Evolutionary conservation across 768 basidiomycete species (phyloP), one percentile per base, ranked within the genome.

Genomic region (Hemileccinum impolitum): DNA sequence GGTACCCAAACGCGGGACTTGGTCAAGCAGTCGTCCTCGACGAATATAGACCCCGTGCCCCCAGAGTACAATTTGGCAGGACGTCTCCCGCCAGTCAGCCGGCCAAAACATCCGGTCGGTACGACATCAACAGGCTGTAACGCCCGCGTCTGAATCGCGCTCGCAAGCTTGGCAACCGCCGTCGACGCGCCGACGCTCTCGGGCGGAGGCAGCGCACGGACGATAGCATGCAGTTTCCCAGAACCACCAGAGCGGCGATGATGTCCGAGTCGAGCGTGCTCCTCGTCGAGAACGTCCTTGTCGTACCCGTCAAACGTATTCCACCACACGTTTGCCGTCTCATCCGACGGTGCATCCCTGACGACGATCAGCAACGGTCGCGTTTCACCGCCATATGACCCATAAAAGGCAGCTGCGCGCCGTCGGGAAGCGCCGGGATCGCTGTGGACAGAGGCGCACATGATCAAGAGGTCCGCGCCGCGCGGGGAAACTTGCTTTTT

Each of bases 281-380:
- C 28, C 28, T 30, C 28, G 7, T 30, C 8, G 4, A 30, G n/a
- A 11, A 25, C 41, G 36, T 55, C 44, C 43, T 35, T 45, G 17
- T 62, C 47, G 13, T 32, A 31, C 2, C 52, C 48, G 12, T 52
- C 47, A 4, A 47, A 41, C 23, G 38, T 11, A 17, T 46, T 44
- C 63, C 63, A 64, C 63, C 61, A 64, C 26, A 44, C 53, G 21
- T 28, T 4, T 13, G 64, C 63, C 9, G 17, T 17, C 25, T 55
- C 49, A 17, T 61, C 56, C 13, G 63, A 59, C 17, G 6, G 26
- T 2, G 59, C 62, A 17, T 52, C 64, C 47, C 34, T 48, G 34
- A 61, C 62, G 39, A 64, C 45, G 39, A 64, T 53, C 42, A 66
- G 12, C 35, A 64, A 10, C 3, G 63, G 63, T 6, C 64, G 62